Conservation (phyloP, 495 filamentous ascomycete genomes). For the Penicillium herquei region DNA sequence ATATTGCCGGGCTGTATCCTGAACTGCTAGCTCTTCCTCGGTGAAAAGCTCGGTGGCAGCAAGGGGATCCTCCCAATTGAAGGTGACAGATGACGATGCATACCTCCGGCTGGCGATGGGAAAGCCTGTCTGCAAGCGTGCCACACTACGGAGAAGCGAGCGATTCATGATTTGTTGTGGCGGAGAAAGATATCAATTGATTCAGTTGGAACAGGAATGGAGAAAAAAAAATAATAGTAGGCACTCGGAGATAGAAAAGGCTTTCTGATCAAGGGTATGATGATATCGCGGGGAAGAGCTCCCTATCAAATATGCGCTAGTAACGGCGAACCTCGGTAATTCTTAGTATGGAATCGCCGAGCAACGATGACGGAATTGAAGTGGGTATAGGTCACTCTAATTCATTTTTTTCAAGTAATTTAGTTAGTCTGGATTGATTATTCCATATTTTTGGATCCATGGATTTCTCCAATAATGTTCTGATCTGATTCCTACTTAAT, state of each 20-base stretch:
- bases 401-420: not conserved
- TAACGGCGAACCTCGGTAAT: constrained; percentile 28
- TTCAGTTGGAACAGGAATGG: not conserved
- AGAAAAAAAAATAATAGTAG: constrained; percentile 5
- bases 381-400: not conserved
- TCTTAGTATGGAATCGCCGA: constrained; percentile 15
- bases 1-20: constrained; percentile 85
- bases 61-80: constrained; percentile 93
- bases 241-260: not conserved
- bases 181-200: too few species aligned
- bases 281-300: constrained; percentile 25
- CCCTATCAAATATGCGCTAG: constrained; percentile 30
- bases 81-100: constrained; percentile 57
- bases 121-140: constrained; percentile 31
- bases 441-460: constrained; percentile 27
- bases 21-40: constrained; percentile 85
- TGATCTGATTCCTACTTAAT: too few species aligned
- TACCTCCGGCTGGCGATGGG: constrained; percentile 34
- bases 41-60: constrained; percentile 70
- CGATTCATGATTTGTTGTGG: constrained; percentile 33
- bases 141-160: constrained; percentile 36
- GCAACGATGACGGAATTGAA: not conserved
- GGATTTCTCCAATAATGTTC: not conserved
- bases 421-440: too few species aligned
- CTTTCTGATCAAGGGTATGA: not conserved